Evolutionary conservation across 1,139 yeast species (phyloP).

Genomic region (Hansenula sp.): DNA sequence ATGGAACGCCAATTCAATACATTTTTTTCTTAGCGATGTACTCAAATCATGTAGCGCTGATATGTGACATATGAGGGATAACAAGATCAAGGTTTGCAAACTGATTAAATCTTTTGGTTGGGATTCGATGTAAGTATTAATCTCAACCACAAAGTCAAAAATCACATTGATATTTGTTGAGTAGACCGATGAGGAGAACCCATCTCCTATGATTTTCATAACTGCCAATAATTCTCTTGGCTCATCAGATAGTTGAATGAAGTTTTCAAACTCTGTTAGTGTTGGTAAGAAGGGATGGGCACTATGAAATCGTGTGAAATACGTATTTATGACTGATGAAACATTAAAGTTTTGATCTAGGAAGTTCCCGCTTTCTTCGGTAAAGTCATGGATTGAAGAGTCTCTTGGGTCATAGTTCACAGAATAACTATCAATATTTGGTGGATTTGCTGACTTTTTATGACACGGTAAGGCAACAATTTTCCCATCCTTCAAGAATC

Average conservation of each 20-base stretch:
- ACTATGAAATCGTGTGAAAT: constrained; percentile 35
- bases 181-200: constrained; percentile 32
- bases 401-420: not conserved
- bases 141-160: constrained; percentile 31
- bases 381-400: not conserved
- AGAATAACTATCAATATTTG: not conserved
- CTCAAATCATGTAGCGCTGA: constrained; percentile 44
- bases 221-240: constrained; percentile 38
- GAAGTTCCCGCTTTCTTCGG: constrained; percentile 1
- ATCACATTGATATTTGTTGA: constrained; percentile 32
- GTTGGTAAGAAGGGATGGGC: constrained; percentile 46
- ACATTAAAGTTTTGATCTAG: constrained; percentile 20
- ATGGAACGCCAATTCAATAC: constrained; percentile 33
- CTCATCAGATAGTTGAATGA: constrained; percentile 28
- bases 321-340: constrained; percentile 29
- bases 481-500: constrained; percentile 9
- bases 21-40: constrained; percentile 34
- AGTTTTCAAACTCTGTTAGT: constrained; percentile 28
- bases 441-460: not conserved
- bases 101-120: constrained; percentile 36
- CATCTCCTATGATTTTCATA: constrained; percentile 44
- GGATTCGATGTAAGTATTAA: constrained; percentile 32
- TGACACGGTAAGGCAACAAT: constrained; percentile 10
- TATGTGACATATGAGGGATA: constrained; percentile 41
- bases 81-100: constrained; percentile 35